phyloP scores from a whole-genome alignment of 768 basidiomycete species.

The Suillus subaureus region DNA sequence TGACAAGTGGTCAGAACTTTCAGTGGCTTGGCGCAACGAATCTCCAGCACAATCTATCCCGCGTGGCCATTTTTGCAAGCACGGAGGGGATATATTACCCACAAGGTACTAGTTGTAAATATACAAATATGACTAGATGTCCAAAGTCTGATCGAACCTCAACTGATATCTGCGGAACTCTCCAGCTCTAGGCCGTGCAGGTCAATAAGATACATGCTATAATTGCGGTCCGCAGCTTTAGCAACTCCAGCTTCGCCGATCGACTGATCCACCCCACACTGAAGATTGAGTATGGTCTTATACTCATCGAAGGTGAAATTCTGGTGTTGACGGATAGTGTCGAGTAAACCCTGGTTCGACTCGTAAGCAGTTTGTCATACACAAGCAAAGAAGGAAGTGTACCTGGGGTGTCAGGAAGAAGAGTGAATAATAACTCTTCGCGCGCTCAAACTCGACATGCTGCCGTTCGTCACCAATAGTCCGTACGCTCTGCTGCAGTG shows the following conservation, averaged over 20 bases:
- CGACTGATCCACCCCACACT: slow-evolving; percentile 80
- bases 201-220: slow-evolving; percentile 89
- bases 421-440: slow-evolving; percentile 79
- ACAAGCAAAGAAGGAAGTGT: slow-evolving; percentile 8
- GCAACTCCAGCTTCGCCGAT: slow-evolving; percentile 50
- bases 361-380: slow-evolving; percentile 6
- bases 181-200: slow-evolving; percentile 78
- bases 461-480: slow-evolving; percentile 63
- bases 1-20: not conserved
- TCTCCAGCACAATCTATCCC: not conserved
- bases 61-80: not conserved
- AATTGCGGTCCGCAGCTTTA: slow-evolving; percentile 67
- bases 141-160: not conserved
- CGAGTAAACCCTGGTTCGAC: slow-evolving; percentile 70
- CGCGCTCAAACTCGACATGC: slow-evolving; percentile 72
- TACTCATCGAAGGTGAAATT: slow-evolving; percentile 90
- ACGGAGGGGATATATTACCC: not conserved
- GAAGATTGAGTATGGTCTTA: slow-evolving; percentile 85
- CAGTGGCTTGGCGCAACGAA: not conserved
- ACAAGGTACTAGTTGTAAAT: slow-evolving; percentile 16
- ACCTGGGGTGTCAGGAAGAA: slow-evolving; percentile 79
- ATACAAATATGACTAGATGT: slow-evolving; percentile 4
- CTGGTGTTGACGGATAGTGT: slow-evolving; percentile 61
- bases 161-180: slow-evolving; percentile 39
- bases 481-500: slow-evolving; percentile 89